phyloP scores from a whole-genome alignment of 495 filamentous ascomycete genomes.

The Platismatia glauca region DNA sequence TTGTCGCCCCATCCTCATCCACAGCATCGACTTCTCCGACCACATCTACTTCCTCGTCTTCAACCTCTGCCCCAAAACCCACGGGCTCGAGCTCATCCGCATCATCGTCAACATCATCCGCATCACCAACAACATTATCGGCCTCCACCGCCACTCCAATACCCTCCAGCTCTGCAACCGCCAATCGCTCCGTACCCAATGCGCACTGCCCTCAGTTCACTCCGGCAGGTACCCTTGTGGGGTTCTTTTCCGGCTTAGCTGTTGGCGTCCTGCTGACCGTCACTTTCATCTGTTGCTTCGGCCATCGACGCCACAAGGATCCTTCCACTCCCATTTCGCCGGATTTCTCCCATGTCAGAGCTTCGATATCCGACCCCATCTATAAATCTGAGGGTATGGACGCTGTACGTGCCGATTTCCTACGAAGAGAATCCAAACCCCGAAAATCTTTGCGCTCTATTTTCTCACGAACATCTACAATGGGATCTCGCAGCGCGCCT shows the following conservation, averaged over 20 bases:
- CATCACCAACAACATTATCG: slow-evolving; percentile 24
- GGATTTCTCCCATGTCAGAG: slow-evolving; percentile 34
- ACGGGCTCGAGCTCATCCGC: slow-evolving; percentile 26
- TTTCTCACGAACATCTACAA: slow-evolving; percentile 22
- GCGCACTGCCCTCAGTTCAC: slow-evolving; percentile 37
- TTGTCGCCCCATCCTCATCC: slow-evolving; percentile 23
- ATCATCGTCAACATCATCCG: slow-evolving; percentile 19
- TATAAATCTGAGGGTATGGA: slow-evolving; percentile 33
- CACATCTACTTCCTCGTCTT: neutral
- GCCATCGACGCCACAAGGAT: slow-evolving; percentile 27
- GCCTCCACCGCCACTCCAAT: slow-evolving; percentile 10
- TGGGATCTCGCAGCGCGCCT: slow-evolving; percentile 6
- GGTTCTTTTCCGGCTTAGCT: slow-evolving; percentile 55
- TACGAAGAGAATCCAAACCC: slow-evolving; percentile 29
- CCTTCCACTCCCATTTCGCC: slow-evolving; percentile 18
- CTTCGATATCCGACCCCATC: slow-evolving; percentile 49
- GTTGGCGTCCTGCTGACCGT: slow-evolving; percentile 43
- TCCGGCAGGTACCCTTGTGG: slow-evolving; percentile 45
- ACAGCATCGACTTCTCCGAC: slow-evolving; percentile 27
- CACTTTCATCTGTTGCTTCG: slow-evolving; percentile 37
- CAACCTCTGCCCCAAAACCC: slow-evolving; percentile 26
- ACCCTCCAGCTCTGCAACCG: slow-evolving; percentile 7
- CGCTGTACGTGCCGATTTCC: slow-evolving; percentile 49
- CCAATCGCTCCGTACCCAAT: slow-evolving; percentile 21
- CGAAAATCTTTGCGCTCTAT: slow-evolving; percentile 20